A percentile compares a stretch with the other conserved stretches of the same genome.
These are phyloP conservation scores for Fusarium tjaetaba DNA, from an alignment of 2,329 filamentous ascomycete species.

Conservation along the genomic window DNA sequence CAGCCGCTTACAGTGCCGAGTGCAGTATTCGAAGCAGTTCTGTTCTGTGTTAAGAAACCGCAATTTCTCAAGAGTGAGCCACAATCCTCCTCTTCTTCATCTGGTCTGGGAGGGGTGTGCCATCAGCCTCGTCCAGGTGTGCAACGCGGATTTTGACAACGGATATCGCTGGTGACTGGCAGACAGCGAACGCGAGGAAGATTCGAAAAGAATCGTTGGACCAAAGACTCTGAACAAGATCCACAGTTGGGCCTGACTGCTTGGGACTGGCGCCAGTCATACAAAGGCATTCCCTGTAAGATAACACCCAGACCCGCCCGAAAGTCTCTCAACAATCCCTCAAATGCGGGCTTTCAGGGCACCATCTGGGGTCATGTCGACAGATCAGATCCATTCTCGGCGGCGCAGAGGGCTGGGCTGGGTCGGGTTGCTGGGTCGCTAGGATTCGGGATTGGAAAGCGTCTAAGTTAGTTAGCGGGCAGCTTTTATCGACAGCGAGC, in stretches of 20 bases:
- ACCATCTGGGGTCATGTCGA: slow-evolving; percentile 43
- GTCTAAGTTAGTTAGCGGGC: neutral
- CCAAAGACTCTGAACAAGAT: slow-evolving; percentile 35
- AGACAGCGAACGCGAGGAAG: slow-evolving; percentile 26
- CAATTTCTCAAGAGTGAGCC: neutral
- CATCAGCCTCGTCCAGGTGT: slow-evolving; percentile 25
- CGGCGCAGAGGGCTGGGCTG: slow-evolving; percentile 38
- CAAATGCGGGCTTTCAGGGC: slow-evolving; percentile 34
- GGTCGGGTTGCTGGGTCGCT: slow-evolving; percentile 27
- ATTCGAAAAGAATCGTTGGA: slow-evolving; percentile 39
- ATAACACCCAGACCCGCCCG: slow-evolving; percentile 27
- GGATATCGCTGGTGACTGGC: slow-evolving; percentile 34
- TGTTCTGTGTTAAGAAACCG: neutral
- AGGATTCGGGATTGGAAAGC: slow-evolving; percentile 32
- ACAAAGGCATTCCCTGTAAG: slow-evolving; percentile 41
- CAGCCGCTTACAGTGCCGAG: neutral
- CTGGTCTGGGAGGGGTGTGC: slow-evolving; percentile 15
- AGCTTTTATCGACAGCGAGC: slow-evolving; percentile 24
- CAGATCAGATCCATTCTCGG: slow-evolving; percentile 46
- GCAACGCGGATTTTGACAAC: slow-evolving; percentile 9
- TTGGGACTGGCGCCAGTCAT: slow-evolving; percentile 41
- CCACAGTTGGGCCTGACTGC: slow-evolving; percentile 53
- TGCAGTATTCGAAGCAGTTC: neutral
- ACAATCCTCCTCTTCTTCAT: neutral
- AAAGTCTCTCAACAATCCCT: slow-evolving; percentile 32